Conservation (phyloP, 768 basidiomycete genomes). For the Hypholoma fasciculare region DNA sequence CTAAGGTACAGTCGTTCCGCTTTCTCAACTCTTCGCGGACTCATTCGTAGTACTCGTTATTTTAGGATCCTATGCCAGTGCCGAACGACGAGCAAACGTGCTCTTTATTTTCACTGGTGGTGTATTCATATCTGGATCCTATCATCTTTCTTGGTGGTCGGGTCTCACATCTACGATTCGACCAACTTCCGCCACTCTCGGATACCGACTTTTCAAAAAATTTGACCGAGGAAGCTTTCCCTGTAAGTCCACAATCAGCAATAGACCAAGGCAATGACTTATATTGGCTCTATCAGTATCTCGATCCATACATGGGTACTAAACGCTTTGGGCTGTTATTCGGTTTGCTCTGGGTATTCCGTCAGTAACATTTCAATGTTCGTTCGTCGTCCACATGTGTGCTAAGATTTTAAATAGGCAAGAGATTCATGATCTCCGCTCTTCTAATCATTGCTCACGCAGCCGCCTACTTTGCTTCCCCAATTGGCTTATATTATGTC, state of each 20-base stretch:
- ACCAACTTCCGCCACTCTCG: slow-evolving; percentile 61
- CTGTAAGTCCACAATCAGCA: slow-evolving; percentile 15
- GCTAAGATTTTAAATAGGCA: slow-evolving; percentile 13
- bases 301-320: slow-evolving; percentile 39
- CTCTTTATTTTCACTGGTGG: slow-evolving; percentile 40
- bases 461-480: slow-evolving; percentile 30
- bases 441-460: slow-evolving; percentile 27
- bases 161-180: slow-evolving; percentile 44
- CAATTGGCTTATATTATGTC: slow-evolving; percentile 40
- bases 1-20: slow-evolving; percentile 25
- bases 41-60: neutral
- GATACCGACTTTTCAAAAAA: slow-evolving; percentile 47
- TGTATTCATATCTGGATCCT: slow-evolving; percentile 57
- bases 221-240: slow-evolving; percentile 24
- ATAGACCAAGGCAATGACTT: neutral
- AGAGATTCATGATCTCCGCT: slow-evolving; percentile 30
- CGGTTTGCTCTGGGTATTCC: slow-evolving; percentile 40
- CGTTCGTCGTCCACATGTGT: neutral
- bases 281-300: slow-evolving; percentile 21
- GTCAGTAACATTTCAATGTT: slow-evolving; percentile 9
- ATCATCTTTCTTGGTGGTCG: slow-evolving; percentile 43
- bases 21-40: neutral
- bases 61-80: slow-evolving; percentile 29
- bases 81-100: slow-evolving; percentile 52
- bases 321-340: slow-evolving; percentile 37